A percentile compares a stretch with the other conserved stretches of the same genome.
These are phyloP conservation scores for Prunus padus DNA, from an alignment of 306 rosid genomes.

Conservation along the genomic window DNA sequence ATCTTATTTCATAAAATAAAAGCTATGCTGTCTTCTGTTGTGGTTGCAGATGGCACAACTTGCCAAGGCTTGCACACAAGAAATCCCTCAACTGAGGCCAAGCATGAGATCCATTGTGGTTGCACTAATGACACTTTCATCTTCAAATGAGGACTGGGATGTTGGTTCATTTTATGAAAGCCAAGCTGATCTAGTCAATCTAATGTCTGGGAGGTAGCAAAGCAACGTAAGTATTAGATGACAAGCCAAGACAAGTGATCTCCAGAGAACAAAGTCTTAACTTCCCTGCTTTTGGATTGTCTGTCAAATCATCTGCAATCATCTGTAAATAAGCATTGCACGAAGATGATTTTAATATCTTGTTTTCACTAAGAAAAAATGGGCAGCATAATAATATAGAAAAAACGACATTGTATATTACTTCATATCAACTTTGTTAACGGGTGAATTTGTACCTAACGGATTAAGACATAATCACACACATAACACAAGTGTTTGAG, in stretches of 20 bases:
- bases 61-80: constrained; percentile 74
- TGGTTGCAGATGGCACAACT: constrained; percentile 58
- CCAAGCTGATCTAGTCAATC: constrained; percentile 41
- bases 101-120: constrained; percentile 81
- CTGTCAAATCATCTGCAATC: neutral
- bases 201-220: constrained; percentile 53
- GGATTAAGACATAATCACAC: too few relatives aligned
- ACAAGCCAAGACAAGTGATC: neutral
- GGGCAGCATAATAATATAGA: neutral
- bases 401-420: neutral
- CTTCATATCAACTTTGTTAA: neutral
- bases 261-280: neutral
- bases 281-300: neutral
- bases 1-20: neutral
- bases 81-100: constrained; percentile 74
- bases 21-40: neutral
- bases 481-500: too few relatives aligned
- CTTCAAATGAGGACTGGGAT: constrained; percentile 69
- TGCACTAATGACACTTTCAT: constrained; percentile 66
- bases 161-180: constrained; percentile 61
- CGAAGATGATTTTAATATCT: neutral
- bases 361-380: neutral
- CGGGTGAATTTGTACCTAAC: too few relatives aligned
- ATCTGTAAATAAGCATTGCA: constrained; percentile 7
- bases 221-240: neutral